These are phyloP conservation scores for Dalbergia cochinchinensis DNA, from an alignment of 306 rosid genomes.

Conservation along the genomic window DNA sequence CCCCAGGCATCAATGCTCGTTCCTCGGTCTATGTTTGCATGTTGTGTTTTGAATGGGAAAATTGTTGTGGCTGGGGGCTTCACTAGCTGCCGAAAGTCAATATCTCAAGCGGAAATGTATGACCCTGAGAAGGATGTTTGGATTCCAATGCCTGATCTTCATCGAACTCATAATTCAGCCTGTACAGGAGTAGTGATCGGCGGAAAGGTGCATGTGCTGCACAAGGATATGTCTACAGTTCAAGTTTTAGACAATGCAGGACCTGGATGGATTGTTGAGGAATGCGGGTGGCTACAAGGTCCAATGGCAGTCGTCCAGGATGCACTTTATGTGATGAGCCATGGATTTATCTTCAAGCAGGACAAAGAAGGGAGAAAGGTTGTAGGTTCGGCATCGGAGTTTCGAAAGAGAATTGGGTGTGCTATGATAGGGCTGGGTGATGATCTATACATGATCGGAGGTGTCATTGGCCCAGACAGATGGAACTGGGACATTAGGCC, in stretches of 20 bases:
- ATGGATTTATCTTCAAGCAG: slow-evolving; percentile 72
- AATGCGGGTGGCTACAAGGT: slow-evolving; percentile 87
- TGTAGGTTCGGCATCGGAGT: slow-evolving; percentile 78
- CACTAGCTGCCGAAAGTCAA: slow-evolving; percentile 91
- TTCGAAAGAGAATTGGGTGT: slow-evolving; percentile 83
- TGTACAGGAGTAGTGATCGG: slow-evolving; percentile 90
- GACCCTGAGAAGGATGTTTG: slow-evolving; percentile 88
- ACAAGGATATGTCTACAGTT: slow-evolving; percentile 87
- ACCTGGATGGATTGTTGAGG: slow-evolving; percentile 80
- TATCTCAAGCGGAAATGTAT: slow-evolving; percentile 94
- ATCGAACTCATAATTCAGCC: slow-evolving; percentile 87
- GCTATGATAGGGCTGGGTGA: slow-evolving; percentile 83
- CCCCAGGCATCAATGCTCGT: slow-evolving; percentile 86
- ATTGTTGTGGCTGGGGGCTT: slow-evolving; percentile 97
- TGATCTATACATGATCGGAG: slow-evolving; percentile 86
- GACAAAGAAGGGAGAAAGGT: slow-evolving; percentile 61
- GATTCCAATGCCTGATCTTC: slow-evolving; percentile 87
- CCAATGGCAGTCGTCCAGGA: slow-evolving; percentile 85
- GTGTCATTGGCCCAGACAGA: slow-evolving; percentile 84
- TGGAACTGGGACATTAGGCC: slow-evolving; percentile 82
- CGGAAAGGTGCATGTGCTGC: slow-evolving; percentile 87
- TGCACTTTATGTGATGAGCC: slow-evolving; percentile 87
- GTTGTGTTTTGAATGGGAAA: slow-evolving; percentile 90
- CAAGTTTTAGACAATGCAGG: slow-evolving; percentile 78
- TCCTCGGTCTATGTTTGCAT: slow-evolving; percentile 97